A percentile compares a stretch with the other conserved stretches of the same genome.
Evolutionary conservation across 2,329 filamentous ascomycete genomes (phyloP).

Genomic region (Neofusicoccum kwambonambiense): DNA sequence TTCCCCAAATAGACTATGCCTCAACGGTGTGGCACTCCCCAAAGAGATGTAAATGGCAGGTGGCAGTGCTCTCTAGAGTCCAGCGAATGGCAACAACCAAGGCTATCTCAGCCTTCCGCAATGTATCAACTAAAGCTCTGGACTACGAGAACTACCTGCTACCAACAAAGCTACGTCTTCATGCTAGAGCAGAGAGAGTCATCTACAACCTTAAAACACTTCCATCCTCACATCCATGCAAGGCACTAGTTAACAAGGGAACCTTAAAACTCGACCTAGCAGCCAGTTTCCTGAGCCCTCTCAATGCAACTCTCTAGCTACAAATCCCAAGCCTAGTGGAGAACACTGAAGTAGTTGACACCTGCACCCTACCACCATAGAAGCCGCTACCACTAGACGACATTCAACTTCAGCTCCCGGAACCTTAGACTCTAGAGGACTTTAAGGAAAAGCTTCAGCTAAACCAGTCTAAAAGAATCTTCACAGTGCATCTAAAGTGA

Average conservation of each 20-base stretch:
- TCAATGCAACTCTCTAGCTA: not conserved
- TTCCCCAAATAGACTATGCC: constrained; percentile 26
- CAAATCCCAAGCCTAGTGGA: not conserved
- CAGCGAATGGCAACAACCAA: not conserved
- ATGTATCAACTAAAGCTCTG: not conserved
- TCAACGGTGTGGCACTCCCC: constrained; percentile 27
- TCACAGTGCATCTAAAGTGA: not conserved
- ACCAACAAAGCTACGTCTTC: not conserved
- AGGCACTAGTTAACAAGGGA: not conserved
- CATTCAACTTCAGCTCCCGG: not conserved
- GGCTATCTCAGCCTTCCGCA: not conserved
- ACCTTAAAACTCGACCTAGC: not conserved
- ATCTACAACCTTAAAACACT: not conserved
- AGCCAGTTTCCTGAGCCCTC: not conserved
- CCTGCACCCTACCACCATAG: not conserved
- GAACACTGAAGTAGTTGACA: not conserved
- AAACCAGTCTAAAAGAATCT: not conserved
- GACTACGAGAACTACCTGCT: not conserved
- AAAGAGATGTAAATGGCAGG: constrained; percentile 19
- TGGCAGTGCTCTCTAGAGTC: not conserved
- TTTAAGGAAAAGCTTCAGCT: not conserved
- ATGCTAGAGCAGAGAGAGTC: not conserved
- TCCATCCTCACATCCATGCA: not conserved
- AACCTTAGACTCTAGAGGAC: not conserved
- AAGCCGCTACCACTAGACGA: not conserved